Evolutionary conservation across 768 basidiomycete genomes (phyloP).

Genomic region (Boletus subcaerulescens): DNA sequence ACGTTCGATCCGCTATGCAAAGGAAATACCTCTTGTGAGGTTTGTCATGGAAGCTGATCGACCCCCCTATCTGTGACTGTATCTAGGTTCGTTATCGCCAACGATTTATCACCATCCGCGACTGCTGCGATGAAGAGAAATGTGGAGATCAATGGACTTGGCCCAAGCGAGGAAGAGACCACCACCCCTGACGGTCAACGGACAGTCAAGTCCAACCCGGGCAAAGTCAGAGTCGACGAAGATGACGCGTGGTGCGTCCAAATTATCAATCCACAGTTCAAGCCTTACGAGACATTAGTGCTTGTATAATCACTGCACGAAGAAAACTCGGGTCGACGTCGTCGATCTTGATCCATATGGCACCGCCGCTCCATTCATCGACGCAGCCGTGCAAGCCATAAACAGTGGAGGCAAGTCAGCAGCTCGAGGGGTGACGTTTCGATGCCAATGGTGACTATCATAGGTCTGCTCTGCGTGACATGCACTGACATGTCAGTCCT

Average conservation of each 20-base stretch:
- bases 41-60: constrained; percentile 34
- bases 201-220: constrained; percentile 23
- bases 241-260: constrained; percentile 85
- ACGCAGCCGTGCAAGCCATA: constrained; percentile 86
- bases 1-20: constrained; percentile 94
- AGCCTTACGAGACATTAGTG: constrained; percentile 40
- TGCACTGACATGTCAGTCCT: constrained; percentile 95
- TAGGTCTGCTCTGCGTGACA: constrained; percentile 86
- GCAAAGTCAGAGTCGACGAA: constrained; percentile 79
- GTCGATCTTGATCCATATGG: constrained; percentile 99
- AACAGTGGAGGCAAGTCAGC: constrained; percentile 74
- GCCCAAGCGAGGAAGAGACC: constrained; percentile 28
- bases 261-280: neutral
- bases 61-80: constrained; percentile 27
- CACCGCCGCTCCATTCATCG: constrained; percentile 95
- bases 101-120: constrained; percentile 84
- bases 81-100: constrained; percentile 89
- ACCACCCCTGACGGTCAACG: constrained; percentile 7
- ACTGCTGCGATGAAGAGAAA: constrained; percentile 85
- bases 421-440: neutral
- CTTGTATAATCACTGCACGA: constrained; percentile 85
- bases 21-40: constrained; percentile 92
- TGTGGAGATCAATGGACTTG: constrained; percentile 75
- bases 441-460: constrained; percentile 1
- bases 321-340: constrained; percentile 76